Evolutionary conservation across 805 yeast species (phyloP).

Genomic region (Monosporozyma servazzii): DNA sequence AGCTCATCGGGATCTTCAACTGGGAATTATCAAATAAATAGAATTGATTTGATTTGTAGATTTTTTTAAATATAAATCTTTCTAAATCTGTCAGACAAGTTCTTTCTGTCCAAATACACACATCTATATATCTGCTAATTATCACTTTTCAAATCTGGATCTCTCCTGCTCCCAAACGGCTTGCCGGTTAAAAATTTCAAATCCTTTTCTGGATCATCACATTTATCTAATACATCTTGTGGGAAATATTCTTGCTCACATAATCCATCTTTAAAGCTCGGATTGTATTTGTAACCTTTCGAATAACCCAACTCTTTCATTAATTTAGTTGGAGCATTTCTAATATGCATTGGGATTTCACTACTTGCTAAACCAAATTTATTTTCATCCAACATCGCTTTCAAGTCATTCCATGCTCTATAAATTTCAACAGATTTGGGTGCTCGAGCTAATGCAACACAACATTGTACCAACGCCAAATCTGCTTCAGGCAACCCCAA

Average conservation of each 20-base stretch:
- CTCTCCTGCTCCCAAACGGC: constrained; percentile 45
- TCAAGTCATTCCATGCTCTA: constrained; percentile 67
- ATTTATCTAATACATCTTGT: constrained; percentile 33
- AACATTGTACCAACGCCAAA: constrained; percentile 81
- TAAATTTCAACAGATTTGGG: constrained; percentile 81
- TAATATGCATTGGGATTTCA: constrained; percentile 59
- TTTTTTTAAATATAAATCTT: too few relatives aligned
- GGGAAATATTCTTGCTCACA: constrained; percentile 77
- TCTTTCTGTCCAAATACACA: background rate
- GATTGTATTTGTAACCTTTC: constrained; percentile 81
- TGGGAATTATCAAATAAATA: too few relatives aligned
- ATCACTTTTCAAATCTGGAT: constrained; percentile 29
- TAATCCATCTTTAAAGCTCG: constrained; percentile 61
- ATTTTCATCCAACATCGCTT: constrained; percentile 45
- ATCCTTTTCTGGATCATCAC: constrained; percentile 23
- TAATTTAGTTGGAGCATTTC: constrained; percentile 89
- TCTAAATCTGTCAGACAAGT: background rate
- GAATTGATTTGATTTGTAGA: too few relatives aligned
- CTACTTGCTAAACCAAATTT: constrained; percentile 42
- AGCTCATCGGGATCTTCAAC: too few relatives aligned
- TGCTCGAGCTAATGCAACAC: constrained; percentile 80
- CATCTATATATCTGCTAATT: background rate
- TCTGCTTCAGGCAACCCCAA: constrained; percentile 95
- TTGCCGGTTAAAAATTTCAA: constrained; percentile 41
- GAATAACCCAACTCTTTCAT: constrained; percentile 88